Evolutionary conservation across 768 basidiomycete species (phyloP), one percentile per base, ranked within the genome.

Genomic region (Clavaria fumosa): DNA sequence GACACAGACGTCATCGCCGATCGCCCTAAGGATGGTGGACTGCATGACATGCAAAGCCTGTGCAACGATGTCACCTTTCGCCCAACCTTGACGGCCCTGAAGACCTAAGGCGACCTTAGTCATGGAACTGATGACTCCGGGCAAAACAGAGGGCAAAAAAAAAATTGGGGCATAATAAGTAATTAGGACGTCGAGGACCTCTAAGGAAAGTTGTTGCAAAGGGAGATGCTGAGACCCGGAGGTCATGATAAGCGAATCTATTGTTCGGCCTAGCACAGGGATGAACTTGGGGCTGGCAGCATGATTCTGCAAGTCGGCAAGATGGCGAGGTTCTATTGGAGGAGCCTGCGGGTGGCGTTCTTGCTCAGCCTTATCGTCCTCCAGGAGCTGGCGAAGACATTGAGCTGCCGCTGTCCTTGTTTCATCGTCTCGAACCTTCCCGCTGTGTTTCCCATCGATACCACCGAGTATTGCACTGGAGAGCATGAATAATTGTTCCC

Each of bases 401-500:
- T 53, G 57, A 11, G 72, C 69, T 3, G 85, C 83, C 12, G 85
- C 81, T 26, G 73, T 62, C 51, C 78, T 78, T 7, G 83, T 78
- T 53, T 95, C 89, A 35, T 93, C 88, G 43, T 79, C 77, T 32
- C 81, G 66, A 23, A 62, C 63, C 51, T 69, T 78, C 11, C 56
- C 67, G 50, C 76, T 81, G n/a, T 69, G 75, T 53, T 74, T 84
- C 17, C 61, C 64, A 39, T 75, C 78, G 6, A 79, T 58, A 10
- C 72, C 69, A 14, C 75, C 75, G 4, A 83, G 53, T 22, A 80
- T 62, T 11, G 77, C 69, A 23, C 71, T 69, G 44, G 66, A 78
- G 11, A 86, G 61, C 63, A 76, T 79, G 53, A 91, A 84, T 18
- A 89, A 59, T 49, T 95, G 88, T 50, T 81, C 77, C 89, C 89